Evolutionary conservation across 73 alveolate species (phyloP), one percentile per base, ranked within the genome.

Genomic region (Blepharisma stoltei): DNA sequence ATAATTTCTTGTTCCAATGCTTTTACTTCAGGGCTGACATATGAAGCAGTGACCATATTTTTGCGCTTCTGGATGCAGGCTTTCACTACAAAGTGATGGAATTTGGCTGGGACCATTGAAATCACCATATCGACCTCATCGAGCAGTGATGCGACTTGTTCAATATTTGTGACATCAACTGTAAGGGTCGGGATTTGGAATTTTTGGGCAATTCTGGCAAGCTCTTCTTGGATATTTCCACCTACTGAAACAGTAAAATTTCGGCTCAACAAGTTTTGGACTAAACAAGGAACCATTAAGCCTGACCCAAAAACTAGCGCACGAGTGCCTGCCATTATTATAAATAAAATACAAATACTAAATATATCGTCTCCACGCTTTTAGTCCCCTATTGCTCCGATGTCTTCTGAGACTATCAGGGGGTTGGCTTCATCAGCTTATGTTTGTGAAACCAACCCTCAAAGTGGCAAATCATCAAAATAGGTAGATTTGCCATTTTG

Each of bases 61-160:
- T 67, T 84, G 21, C 78, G 60, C 21, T 23, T 68, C 49, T 47
- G 71, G 20, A 76, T 37, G 70, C 95, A 88, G 46, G 95, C 86
- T 44, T 80, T 79, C 44, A 55, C 76, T 52, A 88, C 83, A 52
- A 78, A 76, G 14, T 53, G 67, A 67, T 88, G 95, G 78, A 88
- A 70, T 46, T 81, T 41, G 9, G 95, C 92, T 6, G 95, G 95
- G 7, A 88, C 86, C 67, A 71, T 83, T 6, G 95, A 83, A 21
- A 88, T 80, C 65, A 78, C 91, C 7, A 80, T 68, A 55, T 76
- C 88, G 54, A 25, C 46, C 46, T 38, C 73, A 20, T 14, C 18
- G 2, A 60, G n/a, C 0, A 18, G 37, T 20, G 73, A 25, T 20
- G 38, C 11, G 14, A 60, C 14, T 18, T n/a, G 46, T 20, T 11